phyloP scores from a whole-genome alignment of 352 stramenopile species.

The Globisporangium acanthophoron region DNA sequence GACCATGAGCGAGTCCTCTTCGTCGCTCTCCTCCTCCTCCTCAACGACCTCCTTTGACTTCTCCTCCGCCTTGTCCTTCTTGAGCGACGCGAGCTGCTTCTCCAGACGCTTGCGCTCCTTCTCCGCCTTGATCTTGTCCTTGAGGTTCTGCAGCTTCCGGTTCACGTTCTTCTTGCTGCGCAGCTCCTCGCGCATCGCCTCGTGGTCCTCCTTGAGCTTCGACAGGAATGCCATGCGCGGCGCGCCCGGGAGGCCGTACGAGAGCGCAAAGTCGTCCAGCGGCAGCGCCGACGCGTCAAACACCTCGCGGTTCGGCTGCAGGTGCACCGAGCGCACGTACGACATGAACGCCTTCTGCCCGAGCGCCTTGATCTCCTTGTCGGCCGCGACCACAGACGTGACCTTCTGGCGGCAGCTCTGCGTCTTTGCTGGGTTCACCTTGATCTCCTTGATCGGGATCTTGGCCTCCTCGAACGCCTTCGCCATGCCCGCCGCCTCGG shows the following conservation, averaged over 20 bases:
- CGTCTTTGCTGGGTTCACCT: constrained; percentile 96
- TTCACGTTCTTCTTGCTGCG: constrained; percentile 96
- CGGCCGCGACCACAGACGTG: constrained; percentile 88
- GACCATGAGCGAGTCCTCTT: constrained; percentile 73
- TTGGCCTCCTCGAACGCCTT: constrained; percentile 86
- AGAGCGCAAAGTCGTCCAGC: constrained; percentile 91
- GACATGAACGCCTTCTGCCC: constrained; percentile 98
- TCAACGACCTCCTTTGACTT: constrained; percentile 29
- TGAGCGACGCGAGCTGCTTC: constrained; percentile 52
- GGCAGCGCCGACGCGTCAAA: constrained; percentile 90
- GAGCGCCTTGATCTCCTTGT: constrained; percentile 93
- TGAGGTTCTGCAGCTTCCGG: constrained; percentile 95
- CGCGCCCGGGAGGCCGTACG: constrained; percentile 91
- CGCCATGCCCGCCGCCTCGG: constrained; percentile 88
- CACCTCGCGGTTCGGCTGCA: constrained; percentile 94
- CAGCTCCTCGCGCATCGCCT: constrained; percentile 82
- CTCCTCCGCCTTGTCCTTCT: constrained; percentile 24
- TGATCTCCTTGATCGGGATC: constrained; percentile 95
- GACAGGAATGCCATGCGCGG: constrained; percentile 92
- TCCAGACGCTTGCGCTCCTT: constrained; percentile 92
- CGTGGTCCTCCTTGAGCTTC: constrained; percentile 67
- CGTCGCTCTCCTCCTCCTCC: constrained; percentile 19
- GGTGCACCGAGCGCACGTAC: constrained; percentile 95
- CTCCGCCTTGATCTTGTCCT: constrained; percentile 97
- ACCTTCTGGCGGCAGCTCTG: constrained; percentile 91